Percentiles rank a stretch among this genome's conserved stretches.
Evolutionary conservation across 1,284 basidiomycete genomes (phyloP).

Genomic region (Boletus smithii): DNA sequence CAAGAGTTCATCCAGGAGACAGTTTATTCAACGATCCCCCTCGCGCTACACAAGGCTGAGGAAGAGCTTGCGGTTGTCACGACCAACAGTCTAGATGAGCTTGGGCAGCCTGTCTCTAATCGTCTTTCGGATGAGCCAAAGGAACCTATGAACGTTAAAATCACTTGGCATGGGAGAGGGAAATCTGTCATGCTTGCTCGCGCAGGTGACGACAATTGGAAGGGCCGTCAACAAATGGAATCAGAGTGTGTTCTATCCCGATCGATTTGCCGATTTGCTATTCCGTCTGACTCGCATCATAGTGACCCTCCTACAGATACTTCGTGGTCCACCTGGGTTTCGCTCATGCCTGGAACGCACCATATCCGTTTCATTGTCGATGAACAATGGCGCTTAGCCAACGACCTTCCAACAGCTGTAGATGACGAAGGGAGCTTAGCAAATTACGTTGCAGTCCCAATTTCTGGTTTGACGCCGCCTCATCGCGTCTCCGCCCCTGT

Average conservation of each 20-base stretch:
- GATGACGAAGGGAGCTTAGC: constrained; percentile 94
- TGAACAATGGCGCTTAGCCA: constrained; percentile 76
- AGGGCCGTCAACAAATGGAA: constrained; percentile 59
- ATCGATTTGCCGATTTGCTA: constrained; percentile 6
- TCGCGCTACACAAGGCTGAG: constrained; percentile 46
- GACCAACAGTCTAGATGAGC: constrained; percentile 14
- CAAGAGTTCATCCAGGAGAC: constrained; percentile 50
- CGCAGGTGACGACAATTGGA: constrained; percentile 72
- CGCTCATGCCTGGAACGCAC: constrained; percentile 87
- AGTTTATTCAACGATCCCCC: constrained; percentile 61
- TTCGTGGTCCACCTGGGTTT: constrained; percentile 46
- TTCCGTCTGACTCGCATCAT: constrained; percentile 14
- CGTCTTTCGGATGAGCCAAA: constrained; percentile 32
- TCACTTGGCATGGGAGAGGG: constrained; percentile 63
- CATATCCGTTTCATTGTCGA: constrained; percentile 97
- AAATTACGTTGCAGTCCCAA: constrained; percentile 77
- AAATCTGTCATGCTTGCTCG: constrained; percentile 60
- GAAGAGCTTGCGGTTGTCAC: constrained; percentile 29
- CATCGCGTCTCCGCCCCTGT: constrained; percentile 12
- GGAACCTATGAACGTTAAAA: constrained; percentile 51
- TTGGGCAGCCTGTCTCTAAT: constrained; percentile 19
- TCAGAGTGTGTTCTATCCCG: constrained; percentile 47
- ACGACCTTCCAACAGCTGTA: constrained; percentile 85
- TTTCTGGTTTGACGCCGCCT: constrained; percentile 36
- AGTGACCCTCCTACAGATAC: constrained; percentile 35